Conservation (phyloP, 73 alveolate species). For the Breviolum minutum region DNA sequence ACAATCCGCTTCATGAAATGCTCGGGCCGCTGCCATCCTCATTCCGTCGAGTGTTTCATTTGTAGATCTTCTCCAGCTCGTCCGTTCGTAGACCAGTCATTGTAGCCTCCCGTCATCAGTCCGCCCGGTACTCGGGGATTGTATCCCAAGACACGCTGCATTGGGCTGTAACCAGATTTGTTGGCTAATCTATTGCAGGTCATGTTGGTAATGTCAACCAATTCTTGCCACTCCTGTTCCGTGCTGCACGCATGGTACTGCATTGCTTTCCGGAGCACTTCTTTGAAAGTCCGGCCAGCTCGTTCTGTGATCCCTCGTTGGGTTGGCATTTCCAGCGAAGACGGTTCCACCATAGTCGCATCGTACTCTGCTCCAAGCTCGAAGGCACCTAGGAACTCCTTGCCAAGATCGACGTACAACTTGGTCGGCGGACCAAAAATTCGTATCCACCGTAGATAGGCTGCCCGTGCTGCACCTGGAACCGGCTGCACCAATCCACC, state of each 20-base stretch:
- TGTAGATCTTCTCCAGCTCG: background rate
- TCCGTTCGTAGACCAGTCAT: background rate
- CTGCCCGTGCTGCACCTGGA: background rate
- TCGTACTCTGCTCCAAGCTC: background rate
- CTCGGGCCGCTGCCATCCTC: background rate
- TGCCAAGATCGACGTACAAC: background rate
- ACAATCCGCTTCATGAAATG: background rate
- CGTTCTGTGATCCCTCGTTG: constrained; percentile 15
- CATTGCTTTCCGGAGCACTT: background rate
- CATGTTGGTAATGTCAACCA: constrained; percentile 17
- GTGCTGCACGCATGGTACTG: background rate
- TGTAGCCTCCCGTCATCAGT: background rate
- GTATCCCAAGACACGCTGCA: background rate
- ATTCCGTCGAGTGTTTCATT: background rate
- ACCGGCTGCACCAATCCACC: background rate
- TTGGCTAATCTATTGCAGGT: background rate
- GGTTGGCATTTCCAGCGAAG: background rate
- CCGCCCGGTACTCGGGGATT: background rate
- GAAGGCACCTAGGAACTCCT: background rate
- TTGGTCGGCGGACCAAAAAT: background rate
- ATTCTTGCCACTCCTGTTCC: background rate
- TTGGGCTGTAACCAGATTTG: background rate
- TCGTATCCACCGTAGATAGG: background rate
- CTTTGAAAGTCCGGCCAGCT: background rate
- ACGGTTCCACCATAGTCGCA: background rate